phyloP scores from a whole-genome alignment of 768 basidiomycete genomes.

The Suillus clintonianus region DNA sequence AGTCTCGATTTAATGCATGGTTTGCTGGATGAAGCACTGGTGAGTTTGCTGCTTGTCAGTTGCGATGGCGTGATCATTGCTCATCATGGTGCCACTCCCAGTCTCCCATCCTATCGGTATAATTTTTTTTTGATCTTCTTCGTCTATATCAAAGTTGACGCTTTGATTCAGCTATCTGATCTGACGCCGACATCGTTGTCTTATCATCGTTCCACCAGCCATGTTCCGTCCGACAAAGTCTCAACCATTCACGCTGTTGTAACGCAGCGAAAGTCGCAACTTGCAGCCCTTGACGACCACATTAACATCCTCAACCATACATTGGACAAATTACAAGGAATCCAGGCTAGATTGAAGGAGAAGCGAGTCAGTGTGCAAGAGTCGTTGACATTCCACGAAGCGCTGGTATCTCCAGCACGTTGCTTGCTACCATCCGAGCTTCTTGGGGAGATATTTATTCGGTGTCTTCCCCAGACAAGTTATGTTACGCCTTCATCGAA shows the following conservation, averaged over 20 bases:
- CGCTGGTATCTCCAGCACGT: slow-evolving; percentile 19
- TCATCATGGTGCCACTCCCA: slow-evolving; percentile 17
- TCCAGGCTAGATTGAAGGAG: slow-evolving; percentile 20
- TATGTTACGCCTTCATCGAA: slow-evolving; percentile 24
- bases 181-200: slow-evolving; percentile 23
- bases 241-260: slow-evolving; percentile 19
- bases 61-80: slow-evolving; percentile 35
- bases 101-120: slow-evolving; percentile 19
- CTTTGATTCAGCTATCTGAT: slow-evolving; percentile 6
- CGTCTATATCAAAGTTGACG: not conserved
- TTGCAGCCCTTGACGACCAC: slow-evolving; percentile 20
- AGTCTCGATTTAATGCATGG: slow-evolving; percentile 13
- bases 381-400: slow-evolving; percentile 26
- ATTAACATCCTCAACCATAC: slow-evolving; percentile 17
- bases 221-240: slow-evolving; percentile 17
- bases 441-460: slow-evolving; percentile 30
- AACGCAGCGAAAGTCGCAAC: slow-evolving; percentile 18
- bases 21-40: slow-evolving; percentile 25
- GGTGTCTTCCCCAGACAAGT: slow-evolving; percentile 24
- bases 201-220: slow-evolving; percentile 7
- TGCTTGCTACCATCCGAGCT: slow-evolving; percentile 29
- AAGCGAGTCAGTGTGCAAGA: slow-evolving; percentile 14
- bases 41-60: slow-evolving; percentile 12
- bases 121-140: slow-evolving; percentile 4
- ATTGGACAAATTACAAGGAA: slow-evolving; percentile 18